These are phyloP conservation scores for Phytophthora pseudosyringae DNA, from an alignment of 352 stramenopile genomes.

Conservation along the genomic window DNA sequence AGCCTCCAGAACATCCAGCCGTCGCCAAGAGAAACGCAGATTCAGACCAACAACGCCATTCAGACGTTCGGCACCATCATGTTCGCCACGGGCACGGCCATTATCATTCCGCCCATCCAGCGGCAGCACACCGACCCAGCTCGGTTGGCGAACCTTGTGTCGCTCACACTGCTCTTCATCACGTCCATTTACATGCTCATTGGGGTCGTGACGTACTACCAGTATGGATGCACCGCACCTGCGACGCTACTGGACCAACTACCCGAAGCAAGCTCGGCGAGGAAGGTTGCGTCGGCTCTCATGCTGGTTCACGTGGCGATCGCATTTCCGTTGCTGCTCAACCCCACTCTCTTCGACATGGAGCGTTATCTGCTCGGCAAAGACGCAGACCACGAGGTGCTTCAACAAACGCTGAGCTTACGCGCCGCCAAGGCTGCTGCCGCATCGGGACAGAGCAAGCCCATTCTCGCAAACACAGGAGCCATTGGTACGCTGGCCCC, in stretches of 20 bases:
- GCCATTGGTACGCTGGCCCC: constrained; percentile 6
- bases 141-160: constrained; percentile 62
- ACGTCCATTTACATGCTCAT: constrained; percentile 78
- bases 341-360: constrained; percentile 69
- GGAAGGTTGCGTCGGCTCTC: constrained; percentile 41
- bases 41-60: constrained; percentile 45
- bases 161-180: constrained; percentile 72
- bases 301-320: constrained; percentile 74
- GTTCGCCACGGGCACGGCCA: constrained; percentile 69
- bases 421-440: constrained; percentile 36
- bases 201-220: constrained; percentile 70
- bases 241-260: constrained; percentile 65
- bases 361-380: constrained; percentile 70
- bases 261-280: constrained; percentile 35
- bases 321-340: constrained; percentile 68
- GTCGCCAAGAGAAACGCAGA: constrained; percentile 58
- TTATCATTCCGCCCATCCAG: constrained; percentile 73
- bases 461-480: constrained; percentile 42
- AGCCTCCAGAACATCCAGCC: constrained; percentile 47
- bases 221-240: constrained; percentile 72
- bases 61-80: constrained; percentile 77
- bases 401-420: constrained; percentile 53
- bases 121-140: constrained; percentile 58
- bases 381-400: constrained; percentile 60
- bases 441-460: constrained; percentile 32